These are phyloP conservation scores for Posidonia oceanica DNA, from an alignment of 116 monocot genomes.

Conservation along the genomic window DNA sequence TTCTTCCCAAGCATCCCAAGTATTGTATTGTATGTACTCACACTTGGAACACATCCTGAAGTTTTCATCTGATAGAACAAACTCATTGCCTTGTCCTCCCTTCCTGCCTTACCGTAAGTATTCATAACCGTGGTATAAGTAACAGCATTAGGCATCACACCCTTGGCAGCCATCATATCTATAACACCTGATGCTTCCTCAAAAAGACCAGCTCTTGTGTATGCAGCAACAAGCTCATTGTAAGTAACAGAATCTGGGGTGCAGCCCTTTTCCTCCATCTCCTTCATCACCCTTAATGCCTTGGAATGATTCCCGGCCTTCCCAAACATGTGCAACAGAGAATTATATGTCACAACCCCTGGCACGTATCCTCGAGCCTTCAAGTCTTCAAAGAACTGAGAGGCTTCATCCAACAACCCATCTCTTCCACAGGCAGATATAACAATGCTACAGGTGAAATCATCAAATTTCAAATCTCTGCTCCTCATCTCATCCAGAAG, in stretches of 20 bases:
- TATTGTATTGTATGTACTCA: constrained; percentile 71
- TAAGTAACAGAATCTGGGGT: constrained; percentile 62
- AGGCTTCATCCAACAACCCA: constrained; percentile 71
- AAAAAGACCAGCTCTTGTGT: constrained; percentile 62
- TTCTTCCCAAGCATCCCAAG: constrained; percentile 78
- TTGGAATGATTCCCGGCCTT: constrained; percentile 61
- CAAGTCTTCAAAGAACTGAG: constrained; percentile 38
- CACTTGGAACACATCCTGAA: constrained; percentile 69
- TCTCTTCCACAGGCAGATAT: constrained; percentile 79
- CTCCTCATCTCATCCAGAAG: constrained; percentile 66
- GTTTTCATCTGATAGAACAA: constrained; percentile 73
- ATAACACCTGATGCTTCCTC: constrained; percentile 53
- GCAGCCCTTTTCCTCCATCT: constrained; percentile 69
- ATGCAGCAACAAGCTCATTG: constrained; percentile 77
- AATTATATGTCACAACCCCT: constrained; percentile 68
- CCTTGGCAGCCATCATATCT: constrained; percentile 56
- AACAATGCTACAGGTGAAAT: constrained; percentile 87
- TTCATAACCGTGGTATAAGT: constrained; percentile 79
- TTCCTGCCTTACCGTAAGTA: constrained; percentile 61
- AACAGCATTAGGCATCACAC: constrained; percentile 69
- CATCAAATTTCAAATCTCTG: constrained; percentile 46
- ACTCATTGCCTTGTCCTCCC: constrained; percentile 54
- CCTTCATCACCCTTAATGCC: constrained; percentile 53
- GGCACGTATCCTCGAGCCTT: constrained; percentile 50
- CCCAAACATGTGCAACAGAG: constrained; percentile 68